Evolutionary conservation across 345 rosid genomes (phyloP).

Genomic region (sweet orange (Citrus sinensis)): DNA sequence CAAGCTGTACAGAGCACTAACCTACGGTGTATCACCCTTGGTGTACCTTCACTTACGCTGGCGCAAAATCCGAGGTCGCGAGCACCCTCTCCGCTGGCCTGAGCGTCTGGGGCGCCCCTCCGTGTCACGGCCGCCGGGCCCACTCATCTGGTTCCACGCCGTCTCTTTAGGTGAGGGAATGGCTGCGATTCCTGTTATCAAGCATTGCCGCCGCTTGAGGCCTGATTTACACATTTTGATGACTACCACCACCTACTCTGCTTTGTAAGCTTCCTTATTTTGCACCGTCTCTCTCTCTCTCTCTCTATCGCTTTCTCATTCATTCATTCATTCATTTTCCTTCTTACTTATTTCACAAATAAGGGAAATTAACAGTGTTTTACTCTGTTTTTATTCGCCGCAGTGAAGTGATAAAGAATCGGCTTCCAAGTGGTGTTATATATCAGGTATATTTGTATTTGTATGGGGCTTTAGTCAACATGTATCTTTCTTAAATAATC

Average conservation of each 20-base stretch:
- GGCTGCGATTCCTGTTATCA: conserved; percentile 87
- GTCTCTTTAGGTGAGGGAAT: conserved; percentile 97
- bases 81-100: conserved; percentile 71
- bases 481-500: not conserved
- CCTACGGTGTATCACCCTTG: conserved; percentile 57
- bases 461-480: not conserved
- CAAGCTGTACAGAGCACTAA: conserved; percentile 66
- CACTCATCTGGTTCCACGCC: conserved; percentile 89
- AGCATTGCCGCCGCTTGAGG: conserved; percentile 41
- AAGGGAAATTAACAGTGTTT: not conserved
- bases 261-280: conserved; percentile 41
- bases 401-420: conserved; percentile 79
- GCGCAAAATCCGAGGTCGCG: conserved; percentile 70
- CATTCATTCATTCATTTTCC: too few relatives aligned
- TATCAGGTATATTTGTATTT: conserved; percentile 56
- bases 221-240: conserved; percentile 64
- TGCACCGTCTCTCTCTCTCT: too few relatives aligned
- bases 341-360: too few relatives aligned
- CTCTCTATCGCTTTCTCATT: too few relatives aligned
- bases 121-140: conserved; percentile 60
- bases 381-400: conserved; percentile 8
- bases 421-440: conserved; percentile 55
- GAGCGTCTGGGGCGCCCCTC: conserved; percentile 85
- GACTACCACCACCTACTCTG: conserved; percentile 74
- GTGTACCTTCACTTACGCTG: conserved; percentile 62